Base-by-base conservation (phyloP, 108 stramenopile species). In the Nitzschia sp. region DNA sequence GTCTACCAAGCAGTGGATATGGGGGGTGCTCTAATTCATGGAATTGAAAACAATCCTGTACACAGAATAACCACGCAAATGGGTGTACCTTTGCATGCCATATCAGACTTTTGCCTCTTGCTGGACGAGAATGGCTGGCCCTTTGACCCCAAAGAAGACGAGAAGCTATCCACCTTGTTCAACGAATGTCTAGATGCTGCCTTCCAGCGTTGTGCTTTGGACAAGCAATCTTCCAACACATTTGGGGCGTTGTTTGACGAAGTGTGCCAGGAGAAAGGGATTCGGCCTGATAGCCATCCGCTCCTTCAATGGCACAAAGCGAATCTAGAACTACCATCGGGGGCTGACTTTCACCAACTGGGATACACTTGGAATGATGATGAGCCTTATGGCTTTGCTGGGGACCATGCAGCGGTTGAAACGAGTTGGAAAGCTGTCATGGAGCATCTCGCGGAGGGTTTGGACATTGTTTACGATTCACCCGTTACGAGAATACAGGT, bases 311-410 rank as follows among this genome's bases (percentile, higher is more conserved):
- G 95, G 95, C 95, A 96, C 62, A 61, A 84, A 48, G 83, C 88
- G 11, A 92, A 96, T 63, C 76, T 96, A n/a, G 95, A 96, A 87
- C 78, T 96, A 68, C 78, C 84, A 17, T 88, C 88, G 53, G 95
- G 93, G 22, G 85, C 92, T 22, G 79, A 83, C 26, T 90, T 94
- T 74, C 51, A 82, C 19, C 40, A 77, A 24, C 67, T 92, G 21
- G 91, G 91, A 8, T 83, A 82, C 51, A 82, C 84, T 46, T 96
- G 95, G 95, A 96, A 96, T 71, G 92, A 95, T 57, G 95, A 95
- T 68, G 93, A 96, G 59, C 87, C 86, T 14, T 96, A 86, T 68
- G 93, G 94, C 7, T 96, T 88, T 69, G 89, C 87, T 24, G 95
- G 95, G n/a, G 91, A 86, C 38, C 95, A 96, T 74, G 86, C 85